Base-by-base conservation (phyloP, 1,284 basidiomycete genomes). In the Trametes polyzona region DNA sequence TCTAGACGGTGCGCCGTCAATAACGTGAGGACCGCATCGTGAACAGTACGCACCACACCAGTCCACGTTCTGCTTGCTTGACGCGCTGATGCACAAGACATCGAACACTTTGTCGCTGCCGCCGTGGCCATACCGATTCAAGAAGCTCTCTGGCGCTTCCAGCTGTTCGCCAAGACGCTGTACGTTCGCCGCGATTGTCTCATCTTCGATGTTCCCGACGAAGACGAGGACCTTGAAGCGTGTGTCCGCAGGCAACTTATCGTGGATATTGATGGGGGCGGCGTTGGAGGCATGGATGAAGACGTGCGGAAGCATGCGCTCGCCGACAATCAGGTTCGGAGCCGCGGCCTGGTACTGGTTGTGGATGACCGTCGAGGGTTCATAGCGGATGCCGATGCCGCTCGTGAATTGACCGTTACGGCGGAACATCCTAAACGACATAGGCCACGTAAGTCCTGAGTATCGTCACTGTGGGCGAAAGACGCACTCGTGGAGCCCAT, bases 181-280 rank as follows among this genome's bases (percentile, higher is more conserved):
- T 6, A 87, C 63, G 52, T 74, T 74, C 26, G 62, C 64, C 11
- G 74, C 69, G 42, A 83, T 79, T 4, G 59, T 62, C 17, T 70
- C 44, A 14, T 79, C 65, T 9, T 71, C 73, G 9, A 81, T 71
- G 59, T 86, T 74, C 4, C 91, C 91, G 0, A 80, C 74, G 69
- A 92, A 92, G 12, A 91, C 73, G 42, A 93, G 73, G 21, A 92
- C 55, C 65, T 90, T 88, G 79, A 90, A 92, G 19, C 87, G 83
- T 11, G 77, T 79, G 64, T 93, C 86, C 11, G 88, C 78, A 5
- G 83, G 85, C 27, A 90, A 71, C 41, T 88, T 68, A 63, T 91
- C 86, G 52, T 92, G 90, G 36, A 93, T 76, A 56, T 92, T 82
- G 46, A 82, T 71, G 1, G 86, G 84, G 24, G 82, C 78, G 1